Percentiles rank a stretch among this genome's conserved stretches.
phyloP scores from a whole-genome alignment of 2,329 filamentous ascomycete genomes.

The Ascosphaera apis region DNA sequence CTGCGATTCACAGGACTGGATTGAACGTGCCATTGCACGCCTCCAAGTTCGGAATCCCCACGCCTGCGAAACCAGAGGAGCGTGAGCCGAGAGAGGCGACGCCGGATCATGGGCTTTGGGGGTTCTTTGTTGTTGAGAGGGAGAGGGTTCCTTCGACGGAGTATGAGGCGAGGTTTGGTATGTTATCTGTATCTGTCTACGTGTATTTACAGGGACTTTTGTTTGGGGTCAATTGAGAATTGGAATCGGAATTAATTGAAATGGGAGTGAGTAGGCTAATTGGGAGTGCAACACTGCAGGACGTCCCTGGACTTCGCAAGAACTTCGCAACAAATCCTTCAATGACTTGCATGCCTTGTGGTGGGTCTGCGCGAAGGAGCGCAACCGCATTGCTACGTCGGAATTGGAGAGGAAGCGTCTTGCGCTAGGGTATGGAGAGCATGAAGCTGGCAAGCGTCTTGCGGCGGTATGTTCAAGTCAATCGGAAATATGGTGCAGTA shows the following conservation, averaged over 20 bases:
- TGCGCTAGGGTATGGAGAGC: slow-evolving; percentile 49
- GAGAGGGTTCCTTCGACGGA: slow-evolving; percentile 48
- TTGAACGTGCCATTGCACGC: slow-evolving; percentile 52
- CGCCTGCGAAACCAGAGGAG: slow-evolving; percentile 39
- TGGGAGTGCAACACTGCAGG: slow-evolving; percentile 23
- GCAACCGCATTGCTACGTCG: slow-evolving; percentile 70
- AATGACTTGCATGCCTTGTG: slow-evolving; percentile 79
- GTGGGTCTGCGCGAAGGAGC: slow-evolving; percentile 84
- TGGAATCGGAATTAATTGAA: too few relatives aligned
- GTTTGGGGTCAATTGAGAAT: neutral
- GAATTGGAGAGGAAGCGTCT: slow-evolving; percentile 42
- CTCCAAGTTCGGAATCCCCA: slow-evolving; percentile 46
- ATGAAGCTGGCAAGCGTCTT: slow-evolving; percentile 41
- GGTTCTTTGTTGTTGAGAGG: slow-evolving; percentile 57
- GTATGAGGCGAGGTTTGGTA: slow-evolving; percentile 47
- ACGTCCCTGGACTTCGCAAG: slow-evolving; percentile 60
- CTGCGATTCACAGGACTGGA: slow-evolving; percentile 55
- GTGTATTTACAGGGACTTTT: neutral
- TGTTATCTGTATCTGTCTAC: slow-evolving; percentile 5
- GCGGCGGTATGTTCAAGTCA: slow-evolving; percentile 33
- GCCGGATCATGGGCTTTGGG: slow-evolving; percentile 69
- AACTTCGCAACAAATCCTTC: slow-evolving; percentile 76
- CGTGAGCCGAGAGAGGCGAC: slow-evolving; percentile 28
- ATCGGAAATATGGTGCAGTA: too few relatives aligned
- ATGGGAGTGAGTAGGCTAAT: too few relatives aligned